Conservation (phyloP, 352 stramenopile species). For the Globisporangium polare region DNA sequence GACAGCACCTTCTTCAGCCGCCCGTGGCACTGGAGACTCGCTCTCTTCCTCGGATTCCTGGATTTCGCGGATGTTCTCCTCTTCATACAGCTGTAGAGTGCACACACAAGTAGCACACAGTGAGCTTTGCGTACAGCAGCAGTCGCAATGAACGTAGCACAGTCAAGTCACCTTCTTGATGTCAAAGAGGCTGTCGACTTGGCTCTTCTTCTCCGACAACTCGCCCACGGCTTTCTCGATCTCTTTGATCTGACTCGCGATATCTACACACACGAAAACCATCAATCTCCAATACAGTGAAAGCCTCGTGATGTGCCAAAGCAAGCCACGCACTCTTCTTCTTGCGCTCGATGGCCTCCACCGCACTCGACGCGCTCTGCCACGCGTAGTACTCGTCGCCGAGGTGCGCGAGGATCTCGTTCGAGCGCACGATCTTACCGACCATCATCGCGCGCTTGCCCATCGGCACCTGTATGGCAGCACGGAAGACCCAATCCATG, state of each 20-base stretch:
- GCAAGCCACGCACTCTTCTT: slow-evolving; percentile 49
- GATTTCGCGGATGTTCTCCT: slow-evolving; percentile 84
- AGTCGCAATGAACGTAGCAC: neutral
- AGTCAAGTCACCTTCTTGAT: slow-evolving; percentile 53
- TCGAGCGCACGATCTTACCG: slow-evolving; percentile 79
- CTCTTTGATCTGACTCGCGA: slow-evolving; percentile 46
- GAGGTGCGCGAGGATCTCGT: slow-evolving; percentile 79
- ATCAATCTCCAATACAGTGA: no score
- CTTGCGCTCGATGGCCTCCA: slow-evolving; percentile 70
- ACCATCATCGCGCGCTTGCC: slow-evolving; percentile 82
- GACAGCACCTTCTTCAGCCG: slow-evolving; percentile 54
- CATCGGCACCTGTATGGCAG: slow-evolving; percentile 42
- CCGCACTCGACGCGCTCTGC: slow-evolving; percentile 55
- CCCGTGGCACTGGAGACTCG: slow-evolving; percentile 34
- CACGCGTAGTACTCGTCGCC: slow-evolving; percentile 82
- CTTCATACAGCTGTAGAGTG: slow-evolving; percentile 56
- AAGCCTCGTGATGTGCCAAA: no score
- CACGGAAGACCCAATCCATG: neutral
- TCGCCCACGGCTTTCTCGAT: slow-evolving; percentile 44
- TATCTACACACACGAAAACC: no score
- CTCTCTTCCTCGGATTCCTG: slow-evolving; percentile 81
- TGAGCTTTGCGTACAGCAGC: neutral
- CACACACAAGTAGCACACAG: neutral
- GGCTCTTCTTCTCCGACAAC: slow-evolving; percentile 57
- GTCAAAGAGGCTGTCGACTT: slow-evolving; percentile 60